Base-by-base conservation (phyloP, 2,329 filamentous ascomycete species). In the Monosporascus sp. region DNA sequence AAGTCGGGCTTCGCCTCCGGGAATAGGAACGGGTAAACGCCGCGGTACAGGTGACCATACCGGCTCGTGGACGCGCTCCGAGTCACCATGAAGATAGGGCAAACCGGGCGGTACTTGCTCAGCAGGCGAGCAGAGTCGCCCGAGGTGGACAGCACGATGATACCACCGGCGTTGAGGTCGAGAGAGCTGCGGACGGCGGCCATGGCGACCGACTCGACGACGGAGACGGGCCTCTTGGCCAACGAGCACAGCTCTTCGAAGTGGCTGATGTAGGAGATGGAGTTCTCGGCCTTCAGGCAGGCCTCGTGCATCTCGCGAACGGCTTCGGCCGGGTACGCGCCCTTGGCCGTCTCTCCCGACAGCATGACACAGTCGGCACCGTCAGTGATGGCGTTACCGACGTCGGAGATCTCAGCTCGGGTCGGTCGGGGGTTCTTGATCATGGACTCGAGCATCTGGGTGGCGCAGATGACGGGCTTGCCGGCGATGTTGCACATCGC, bases 391-490 rank as follows among this genome's bases (percentile, higher is more conserved):
- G 94, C 94, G 74, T 99, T 99, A 65, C 94, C 94, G 58, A 99
- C 94, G 70, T 99, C 94, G 70, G 90, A 96, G 72, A 99, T 96
- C 80, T 99, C 94, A 60, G 94, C 94, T 76, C 94, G 91, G 60
- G 94, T 99, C 50, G 94, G 94, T 59, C 94, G 90, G 63, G 94
- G 94, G 82, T 99, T 99, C 84, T 96, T 97, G 75, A 96, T 99
- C 94, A 99, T 99, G 60, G 91, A 96, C 84, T 99, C 94, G 64
- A 99, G 85, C 94, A 99, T 99, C 81, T 99, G 94, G 41, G 94
- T 99, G 56, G 94, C 94, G 77, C 93, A 97, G 73, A 99, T 97
- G 73, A 93, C 92, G 63, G 94, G 94, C 84, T 99, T 99, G 76
- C 94, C 94, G 64, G 91, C 92, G 70, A 97, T 86, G 82, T 99